Evolutionary conservation across 139 green algal genomes (phyloP), one percentile per base, ranked within the genome.

Genomic region (Chlorella ohadii): DNA sequence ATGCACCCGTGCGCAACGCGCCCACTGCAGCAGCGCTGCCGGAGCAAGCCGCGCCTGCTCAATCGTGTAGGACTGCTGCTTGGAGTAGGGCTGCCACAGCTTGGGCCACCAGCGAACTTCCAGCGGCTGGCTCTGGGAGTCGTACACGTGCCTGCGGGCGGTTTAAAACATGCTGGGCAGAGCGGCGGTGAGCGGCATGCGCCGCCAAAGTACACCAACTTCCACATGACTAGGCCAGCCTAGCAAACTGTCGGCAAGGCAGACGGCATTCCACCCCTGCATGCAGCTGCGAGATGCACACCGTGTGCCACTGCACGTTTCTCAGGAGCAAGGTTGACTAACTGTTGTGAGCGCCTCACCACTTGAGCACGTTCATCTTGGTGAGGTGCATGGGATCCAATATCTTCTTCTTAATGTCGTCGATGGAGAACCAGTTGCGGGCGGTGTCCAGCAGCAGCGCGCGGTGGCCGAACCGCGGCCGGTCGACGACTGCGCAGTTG

Each of bases 101-200:
- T 12, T 0, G 23, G 68, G 36, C 31, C 27, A 31, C 15, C 22
- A 56, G 31, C 23, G 36, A 4, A 75, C 38, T 22, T 75, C 68
- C 68, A 75, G 36, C 36, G 68, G 68, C 68, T 75, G 68, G 68
- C 68, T 75, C 68, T 75, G 68, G 22, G 31, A 31, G 68, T 74
- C 67, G 28, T 36, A 75, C 68, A 75, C 68, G 68, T 75, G 68
- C 68, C 68, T 57, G 22, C 36, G 41, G 34, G 36, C 68, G 44
- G 31, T 31, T 17, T 33, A 12, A 25, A 64, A 4, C 57, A 20
- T 20, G 13, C 7, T n/a, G n/a, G n/a, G n/a, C n/a, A n/a, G n/a
- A n/a, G n/a, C n/a, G n/a, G n/a, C n/a, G n/a, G n/a, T n/a, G n/a
- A n/a, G n/a, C n/a, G n/a, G n/a, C n/a, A n/a, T n/a, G n/a, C n/a